Evolutionary conservation across 148 eudicot species (phyloP).

Genomic region (Vaccinium myrtillus): DNA sequence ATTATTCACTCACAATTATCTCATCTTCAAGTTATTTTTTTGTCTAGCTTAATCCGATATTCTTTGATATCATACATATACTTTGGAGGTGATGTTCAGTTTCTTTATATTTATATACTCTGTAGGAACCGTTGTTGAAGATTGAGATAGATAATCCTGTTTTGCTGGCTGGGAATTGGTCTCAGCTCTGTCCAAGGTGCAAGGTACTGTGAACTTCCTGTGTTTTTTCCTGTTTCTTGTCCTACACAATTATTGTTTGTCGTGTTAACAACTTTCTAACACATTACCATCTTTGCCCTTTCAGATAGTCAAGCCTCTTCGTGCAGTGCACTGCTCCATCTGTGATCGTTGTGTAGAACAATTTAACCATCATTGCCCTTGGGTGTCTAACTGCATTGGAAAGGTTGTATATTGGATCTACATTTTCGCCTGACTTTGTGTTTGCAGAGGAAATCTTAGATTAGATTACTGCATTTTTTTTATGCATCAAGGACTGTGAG

Average conservation of each 20-base stretch:
- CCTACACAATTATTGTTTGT: neutral
- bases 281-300: slow-evolving; percentile 7
- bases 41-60: neutral
- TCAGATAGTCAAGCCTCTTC: slow-evolving; percentile 96
- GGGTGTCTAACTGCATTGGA: slow-evolving; percentile 97
- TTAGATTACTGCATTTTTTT: neutral
- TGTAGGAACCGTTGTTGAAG: slow-evolving; percentile 89
- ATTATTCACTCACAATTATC: neutral
- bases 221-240: neutral
- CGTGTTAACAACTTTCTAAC: slow-evolving; percentile 1
- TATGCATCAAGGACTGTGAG: neutral
- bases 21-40: neutral
- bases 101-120: neutral
- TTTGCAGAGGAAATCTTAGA: neutral
- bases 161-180: slow-evolving; percentile 93
- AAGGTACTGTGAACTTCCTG: slow-evolving; percentile 46
- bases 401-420: slow-evolving; percentile 53
- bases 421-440: neutral
- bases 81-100: neutral
- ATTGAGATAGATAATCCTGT: slow-evolving; percentile 79
- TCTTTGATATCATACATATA: neutral
- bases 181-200: slow-evolving; percentile 97
- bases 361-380: slow-evolving; percentile 98
- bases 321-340: slow-evolving; percentile 95
- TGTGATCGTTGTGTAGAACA: slow-evolving; percentile 99